These are phyloP conservation scores for Chaetomium cochliodes DNA, from an alignment of 495 filamentous ascomycete genomes.

Conservation along the genomic window DNA sequence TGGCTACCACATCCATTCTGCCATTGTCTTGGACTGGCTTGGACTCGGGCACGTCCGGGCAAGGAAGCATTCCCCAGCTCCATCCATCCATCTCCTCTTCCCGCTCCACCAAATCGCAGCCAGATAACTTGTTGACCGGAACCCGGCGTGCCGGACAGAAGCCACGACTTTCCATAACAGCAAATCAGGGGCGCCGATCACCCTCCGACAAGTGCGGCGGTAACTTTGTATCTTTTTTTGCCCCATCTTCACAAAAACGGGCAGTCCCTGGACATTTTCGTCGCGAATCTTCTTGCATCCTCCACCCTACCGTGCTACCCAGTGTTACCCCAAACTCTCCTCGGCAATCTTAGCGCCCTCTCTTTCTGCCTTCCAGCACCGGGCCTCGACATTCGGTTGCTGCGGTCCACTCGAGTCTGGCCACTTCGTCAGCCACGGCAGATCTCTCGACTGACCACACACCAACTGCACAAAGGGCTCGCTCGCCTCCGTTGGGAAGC, in stretches of 20 bases:
- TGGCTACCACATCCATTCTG: slow-evolving; percentile 4
- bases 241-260: slow-evolving; percentile 1
- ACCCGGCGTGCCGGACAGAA: slow-evolving; percentile 9
- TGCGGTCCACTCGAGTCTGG: slow-evolving; percentile 6
- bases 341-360: slow-evolving; percentile 11
- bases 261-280: neutral
- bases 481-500: neutral
- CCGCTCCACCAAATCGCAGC: slow-evolving; percentile 9
- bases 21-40: neutral
- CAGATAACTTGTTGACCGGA: slow-evolving; percentile 12
- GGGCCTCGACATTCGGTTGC: neutral
- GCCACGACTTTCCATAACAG: slow-evolving; percentile 1
- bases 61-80: neutral
- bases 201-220: neutral
- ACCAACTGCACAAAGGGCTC: neutral
- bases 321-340: slow-evolving; percentile 3
- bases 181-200: slow-evolving; percentile 24
- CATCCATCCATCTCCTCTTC: slow-evolving; percentile 3
- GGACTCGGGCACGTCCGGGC: no score
- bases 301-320: neutral
- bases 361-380: slow-evolving; percentile 1
- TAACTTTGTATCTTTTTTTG: neutral
- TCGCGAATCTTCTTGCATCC: slow-evolving; percentile 5
- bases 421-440: slow-evolving; percentile 15
- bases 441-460: slow-evolving; percentile 4